Conservation (phyloP, 2,329 filamentous ascomycete genomes). For the Balansia obtecta region DNA sequence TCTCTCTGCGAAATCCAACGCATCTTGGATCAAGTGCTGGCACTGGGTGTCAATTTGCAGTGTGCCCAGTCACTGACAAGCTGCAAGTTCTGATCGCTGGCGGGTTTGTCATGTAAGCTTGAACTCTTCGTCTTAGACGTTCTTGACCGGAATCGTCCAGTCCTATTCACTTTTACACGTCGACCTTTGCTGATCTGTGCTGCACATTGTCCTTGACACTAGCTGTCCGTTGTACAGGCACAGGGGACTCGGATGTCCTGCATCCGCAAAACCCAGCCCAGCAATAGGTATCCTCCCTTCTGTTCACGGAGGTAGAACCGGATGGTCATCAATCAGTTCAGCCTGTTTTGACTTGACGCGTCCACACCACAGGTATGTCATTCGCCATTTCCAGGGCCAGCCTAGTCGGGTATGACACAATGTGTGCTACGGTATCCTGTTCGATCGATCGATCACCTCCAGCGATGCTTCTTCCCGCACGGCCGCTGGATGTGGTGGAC, state of each 20-base stretch:
- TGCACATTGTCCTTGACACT: too few relatives aligned
- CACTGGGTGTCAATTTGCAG: too few relatives aligned
- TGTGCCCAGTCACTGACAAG: too few relatives aligned
- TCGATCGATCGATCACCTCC: conserved; percentile 4
- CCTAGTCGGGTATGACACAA: neutral
- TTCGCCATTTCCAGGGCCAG: neutral
- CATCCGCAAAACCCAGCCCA: neutral
- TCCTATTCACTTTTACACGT: too few relatives aligned
- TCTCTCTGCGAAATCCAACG: too few relatives aligned
- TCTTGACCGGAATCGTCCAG: too few relatives aligned
- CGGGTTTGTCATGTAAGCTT: too few relatives aligned
- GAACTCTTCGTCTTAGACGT: too few relatives aligned
- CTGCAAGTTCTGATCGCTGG: too few relatives aligned
- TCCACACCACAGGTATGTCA: neutral
- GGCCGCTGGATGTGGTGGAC: neutral
- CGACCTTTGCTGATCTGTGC: too few relatives aligned
- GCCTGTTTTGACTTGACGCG: neutral
- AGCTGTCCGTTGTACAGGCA: neutral
- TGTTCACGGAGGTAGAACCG: too few relatives aligned
- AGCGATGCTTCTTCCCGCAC: neutral
- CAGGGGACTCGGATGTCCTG: neutral
- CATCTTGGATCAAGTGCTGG: too few relatives aligned
- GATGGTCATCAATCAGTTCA: neutral
- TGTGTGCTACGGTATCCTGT: neutral
- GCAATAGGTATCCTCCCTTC: neutral